phyloP scores from a whole-genome alignment of 83 land plant genomes.

The Picea abies region DNA sequence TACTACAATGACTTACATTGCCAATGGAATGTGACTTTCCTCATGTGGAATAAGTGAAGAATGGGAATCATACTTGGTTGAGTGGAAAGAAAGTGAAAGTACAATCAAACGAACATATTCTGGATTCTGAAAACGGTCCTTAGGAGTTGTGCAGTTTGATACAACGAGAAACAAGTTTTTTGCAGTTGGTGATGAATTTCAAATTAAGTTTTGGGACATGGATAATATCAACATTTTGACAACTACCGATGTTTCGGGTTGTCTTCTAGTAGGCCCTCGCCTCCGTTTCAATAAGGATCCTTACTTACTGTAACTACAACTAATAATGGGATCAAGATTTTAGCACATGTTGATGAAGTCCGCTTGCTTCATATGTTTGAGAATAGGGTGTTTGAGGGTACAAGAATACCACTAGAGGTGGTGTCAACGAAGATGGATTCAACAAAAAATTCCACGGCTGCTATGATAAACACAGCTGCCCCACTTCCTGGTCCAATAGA shows the following conservation, averaged over 20 bases:
- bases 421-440: constrained; percentile 18
- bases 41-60: constrained; percentile 68
- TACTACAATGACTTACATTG: too few relatives aligned
- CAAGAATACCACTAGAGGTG: constrained; percentile 28
- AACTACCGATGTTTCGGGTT: constrained; percentile 61
- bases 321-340: too few relatives aligned
- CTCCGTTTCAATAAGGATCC: too few relatives aligned
- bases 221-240: constrained; percentile 55
- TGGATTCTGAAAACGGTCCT: constrained; percentile 48
- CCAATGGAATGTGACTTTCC: constrained; percentile 28
- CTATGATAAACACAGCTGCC: constrained; percentile 15
- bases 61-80: constrained; percentile 68
- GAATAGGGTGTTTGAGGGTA: constrained; percentile 33
- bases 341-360: constrained; percentile 66
- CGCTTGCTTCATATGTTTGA: constrained; percentile 29
- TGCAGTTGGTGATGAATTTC: constrained; percentile 65
- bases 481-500: constrained; percentile 41
- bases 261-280: constrained; percentile 44
- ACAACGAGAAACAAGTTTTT: constrained; percentile 58
- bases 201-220: constrained; percentile 73
- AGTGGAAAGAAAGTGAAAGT: constrained; percentile 55
- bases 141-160: constrained; percentile 66
- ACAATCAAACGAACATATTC: constrained; percentile 66
- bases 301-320: too few relatives aligned
- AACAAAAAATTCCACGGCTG: constrained; percentile 40